A percentile compares a stretch with the other conserved stretches of the same genome.
These are phyloP conservation scores for Malassezia sp. DNA, from an alignment of 1,284 basidiomycete genomes.

Conservation along the genomic window DNA sequence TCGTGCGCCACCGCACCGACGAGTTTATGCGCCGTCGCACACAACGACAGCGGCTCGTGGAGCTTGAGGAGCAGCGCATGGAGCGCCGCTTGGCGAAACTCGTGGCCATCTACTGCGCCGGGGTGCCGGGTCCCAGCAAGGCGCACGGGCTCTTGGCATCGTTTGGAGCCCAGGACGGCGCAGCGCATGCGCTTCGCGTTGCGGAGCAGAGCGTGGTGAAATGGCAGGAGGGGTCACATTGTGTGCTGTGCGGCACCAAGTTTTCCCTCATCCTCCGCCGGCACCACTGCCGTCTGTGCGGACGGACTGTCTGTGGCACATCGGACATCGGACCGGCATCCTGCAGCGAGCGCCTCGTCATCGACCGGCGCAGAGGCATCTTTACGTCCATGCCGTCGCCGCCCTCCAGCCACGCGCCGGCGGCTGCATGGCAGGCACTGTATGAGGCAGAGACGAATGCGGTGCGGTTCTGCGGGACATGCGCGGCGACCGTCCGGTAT, in stretches of 20 bases:
- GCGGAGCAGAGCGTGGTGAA: slow-evolving; percentile 80
- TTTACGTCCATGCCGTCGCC: slow-evolving; percentile 1
- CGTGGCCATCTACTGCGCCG: slow-evolving; percentile 1
- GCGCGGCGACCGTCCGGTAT: slow-evolving; percentile 67
- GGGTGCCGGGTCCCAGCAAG: neutral
- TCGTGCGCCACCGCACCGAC: slow-evolving; percentile 21
- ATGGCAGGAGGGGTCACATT: slow-evolving; percentile 80
- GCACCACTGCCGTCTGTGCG: slow-evolving; percentile 91
- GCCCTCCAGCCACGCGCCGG: neutral
- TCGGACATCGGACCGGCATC: neutral
- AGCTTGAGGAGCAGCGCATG: slow-evolving; percentile 37
- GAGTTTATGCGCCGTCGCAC: slow-evolving; percentile 22
- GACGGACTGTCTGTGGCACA: slow-evolving; percentile 64
- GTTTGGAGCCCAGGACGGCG: slow-evolving; percentile 1
- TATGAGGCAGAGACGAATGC: slow-evolving; percentile 9
- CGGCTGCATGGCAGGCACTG: neutral
- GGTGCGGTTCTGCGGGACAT: slow-evolving; percentile 63
- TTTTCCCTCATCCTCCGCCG: slow-evolving; percentile 86
- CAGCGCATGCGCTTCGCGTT: slow-evolving; percentile 9
- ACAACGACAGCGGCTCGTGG: slow-evolving; percentile 17
- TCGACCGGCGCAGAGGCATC: neutral
- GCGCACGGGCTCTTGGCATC: slow-evolving; percentile 6
- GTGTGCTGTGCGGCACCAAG: slow-evolving; percentile 73
- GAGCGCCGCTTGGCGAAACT: slow-evolving; percentile 34
- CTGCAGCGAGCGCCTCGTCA: slow-evolving; percentile 4